Base-by-base conservation (phyloP, 2,329 filamentous ascomycete genomes). In the Verticillium tricorpus region DNA sequence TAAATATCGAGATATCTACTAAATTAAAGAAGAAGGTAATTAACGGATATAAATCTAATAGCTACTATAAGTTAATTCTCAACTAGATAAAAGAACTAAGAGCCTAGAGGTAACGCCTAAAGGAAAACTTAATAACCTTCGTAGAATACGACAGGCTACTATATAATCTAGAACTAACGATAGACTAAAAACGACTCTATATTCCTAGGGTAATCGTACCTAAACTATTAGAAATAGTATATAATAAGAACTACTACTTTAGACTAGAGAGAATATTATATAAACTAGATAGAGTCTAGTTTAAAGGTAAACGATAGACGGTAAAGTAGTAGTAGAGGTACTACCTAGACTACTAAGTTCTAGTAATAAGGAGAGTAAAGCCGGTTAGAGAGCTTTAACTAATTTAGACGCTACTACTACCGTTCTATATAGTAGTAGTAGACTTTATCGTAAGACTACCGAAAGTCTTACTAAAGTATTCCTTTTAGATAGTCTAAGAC, bases 1-100 rank as follows among this genome's bases (percentile, higher is more conserved):
- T 28, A 28, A 28, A 5, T 5, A 5, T 28, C 1, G 4, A 28
- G 25, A 65, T 62, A 32, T 62, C 58, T 39, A 67, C 58, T 57
- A 31, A 25, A 12, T 3, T 61, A 31, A n/a, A 58, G 60, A 66
- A 67, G 50, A 67, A 28, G 31, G 63, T 64, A 11, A 61, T 57
- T 45, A 28, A 55, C 56, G 14, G 37, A 55, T 5, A 62, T 57
- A 54, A 39, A 40, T 40, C 5, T 56, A 56, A 28, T 60, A 60
- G 2, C 39, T 56, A 39, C 39, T 22, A 28, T 56, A 58, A 39
- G 35, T 31, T 1, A 3, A 58, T 40, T 39, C 22, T 8, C 52
- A 58, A 58, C 37, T 45, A 50, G 25, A 31, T 58, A 58, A 35
- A 39, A 8, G 1, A 28, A 28, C 25, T 58, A 25, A 25, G 25